phyloP scores from a whole-genome alignment of 352 stramenopile species.

The Salisapilia sapeloensis region DNA sequence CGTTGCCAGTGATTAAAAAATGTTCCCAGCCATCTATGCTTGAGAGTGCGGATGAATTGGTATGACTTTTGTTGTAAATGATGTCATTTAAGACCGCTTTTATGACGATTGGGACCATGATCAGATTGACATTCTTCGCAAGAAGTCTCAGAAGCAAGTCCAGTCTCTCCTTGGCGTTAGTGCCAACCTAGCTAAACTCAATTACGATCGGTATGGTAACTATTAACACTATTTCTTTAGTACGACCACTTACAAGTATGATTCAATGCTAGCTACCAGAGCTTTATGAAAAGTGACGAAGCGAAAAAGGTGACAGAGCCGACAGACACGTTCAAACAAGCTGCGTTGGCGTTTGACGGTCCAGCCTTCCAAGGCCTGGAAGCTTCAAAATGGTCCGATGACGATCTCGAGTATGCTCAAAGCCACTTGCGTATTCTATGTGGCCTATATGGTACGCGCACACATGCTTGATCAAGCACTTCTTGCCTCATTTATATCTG shows the following conservation, averaged over 20 bases:
- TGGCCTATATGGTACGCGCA: constrained; percentile 77
- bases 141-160: constrained; percentile 47
- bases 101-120: background rate
- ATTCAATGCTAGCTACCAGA: constrained; percentile 19
- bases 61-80: constrained; percentile 4
- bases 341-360: constrained; percentile 60
- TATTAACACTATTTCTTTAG: too few relatives aligned
- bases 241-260: background rate
- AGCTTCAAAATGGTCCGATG: constrained; percentile 29
- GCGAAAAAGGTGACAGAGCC: constrained; percentile 6
- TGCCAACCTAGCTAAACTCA: constrained; percentile 71
- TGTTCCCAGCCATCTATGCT: constrained; percentile 37
- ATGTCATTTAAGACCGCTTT: background rate
- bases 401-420: constrained; percentile 61
- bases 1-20: constrained; percentile 7
- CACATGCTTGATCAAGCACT: background rate
- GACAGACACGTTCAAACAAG: constrained; percentile 44
- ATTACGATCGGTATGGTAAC: constrained; percentile 45
- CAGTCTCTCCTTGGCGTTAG: constrained; percentile 73
- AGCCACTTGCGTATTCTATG: constrained; percentile 86
- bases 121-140: constrained; percentile 32
- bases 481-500: background rate
- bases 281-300: constrained; percentile 20
- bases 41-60: constrained; percentile 26
- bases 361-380: constrained; percentile 68